Base-by-base conservation (phyloP, 2,329 filamentous ascomycete species). In the Xylariaceae sp. region DNA sequence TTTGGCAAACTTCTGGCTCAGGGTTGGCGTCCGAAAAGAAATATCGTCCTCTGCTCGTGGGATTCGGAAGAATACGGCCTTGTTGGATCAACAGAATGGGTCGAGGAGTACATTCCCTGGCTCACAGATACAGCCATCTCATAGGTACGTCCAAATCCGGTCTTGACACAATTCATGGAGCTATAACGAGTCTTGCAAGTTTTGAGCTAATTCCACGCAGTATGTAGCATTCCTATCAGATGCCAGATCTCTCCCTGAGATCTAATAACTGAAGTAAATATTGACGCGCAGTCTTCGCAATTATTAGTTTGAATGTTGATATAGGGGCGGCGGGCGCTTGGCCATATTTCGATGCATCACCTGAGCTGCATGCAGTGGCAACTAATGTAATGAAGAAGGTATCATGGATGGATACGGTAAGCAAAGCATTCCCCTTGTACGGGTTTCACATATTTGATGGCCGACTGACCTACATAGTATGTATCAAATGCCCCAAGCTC, bases 51-150 rank as follows among this genome's bases (percentile, higher is more conserved):
- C 55, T 87, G 86, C 1, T 78, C 73, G 0, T 88, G 84, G 84
- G 86, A 88, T 58, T 84, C 79, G 0, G 86, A 89, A 68, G 90
- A 95, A 69, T 93, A 93, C 61, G 89, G 88, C 0, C 73, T 94
- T 1, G 69, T 95, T 7, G 90, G 90, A 1, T 90, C 86, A 3
- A 92, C 89, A 0, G 90, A 95, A 64, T 95, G 89, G 88, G 88
- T 95, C 0, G 89, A 95, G 64, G 89, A 95, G 53, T 86, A 89
- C 54, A 69, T 90, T 1, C 83, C 87, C 0, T 94, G 89, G 89
- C 79, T 95, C 1, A 81, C 78, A 0, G 77, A 82, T 14, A 82
- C 84, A 0, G 83, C 87, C 7, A 80, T 95, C 46, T 82, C 87
- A 0, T 95, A 95, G 22, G 22, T 28, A 28, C 4, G 22, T 28